These are phyloP conservation scores for Hemileccinum impolitum DNA, from an alignment of 768 basidiomycete species.

Conservation along the genomic window DNA sequence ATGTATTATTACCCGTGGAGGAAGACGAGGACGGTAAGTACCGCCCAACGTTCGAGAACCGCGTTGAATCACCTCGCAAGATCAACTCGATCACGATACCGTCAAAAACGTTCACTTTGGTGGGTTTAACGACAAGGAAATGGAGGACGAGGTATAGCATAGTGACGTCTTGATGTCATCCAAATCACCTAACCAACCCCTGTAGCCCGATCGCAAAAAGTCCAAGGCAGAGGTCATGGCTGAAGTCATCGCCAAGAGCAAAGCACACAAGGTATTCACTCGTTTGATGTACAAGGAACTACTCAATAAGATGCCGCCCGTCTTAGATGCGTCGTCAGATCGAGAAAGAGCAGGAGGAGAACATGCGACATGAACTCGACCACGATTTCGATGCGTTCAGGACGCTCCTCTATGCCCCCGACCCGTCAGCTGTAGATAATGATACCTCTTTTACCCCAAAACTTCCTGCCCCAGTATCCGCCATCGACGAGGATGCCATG, in stretches of 20 bases:
- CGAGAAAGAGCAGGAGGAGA: slow-evolving; percentile 81
- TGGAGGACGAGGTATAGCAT: slow-evolving; percentile 45
- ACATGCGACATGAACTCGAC: slow-evolving; percentile 84
- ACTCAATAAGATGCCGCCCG: neutral
- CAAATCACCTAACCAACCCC: slow-evolving; percentile 1
- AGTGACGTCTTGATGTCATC: neutral
- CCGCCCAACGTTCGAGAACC: neutral
- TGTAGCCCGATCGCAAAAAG: slow-evolving; percentile 79
- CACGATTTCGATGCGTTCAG: slow-evolving; percentile 81
- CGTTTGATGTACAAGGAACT: neutral
- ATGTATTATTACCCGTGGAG: slow-evolving; percentile 50
- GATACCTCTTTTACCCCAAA: slow-evolving; percentile 18
- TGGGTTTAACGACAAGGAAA: slow-evolving; percentile 68
- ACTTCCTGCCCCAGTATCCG: neutral
- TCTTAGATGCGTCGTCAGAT: slow-evolving; percentile 82
- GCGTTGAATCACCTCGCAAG: slow-evolving; percentile 31
- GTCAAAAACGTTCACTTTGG: slow-evolving; percentile 79
- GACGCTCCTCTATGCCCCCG: slow-evolving; percentile 61
- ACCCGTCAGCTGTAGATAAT: slow-evolving; percentile 42
- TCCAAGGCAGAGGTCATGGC: slow-evolving; percentile 96
- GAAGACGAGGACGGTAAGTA: slow-evolving; percentile 49
- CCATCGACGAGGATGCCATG: slow-evolving; percentile 33
- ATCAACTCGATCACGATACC: slow-evolving; percentile 63
- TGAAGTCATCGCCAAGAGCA: slow-evolving; percentile 96
- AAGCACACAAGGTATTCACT: slow-evolving; percentile 77